phyloP scores from a whole-genome alignment of 352 stramenopile species.

The Globisporangium camurandrum region DNA sequence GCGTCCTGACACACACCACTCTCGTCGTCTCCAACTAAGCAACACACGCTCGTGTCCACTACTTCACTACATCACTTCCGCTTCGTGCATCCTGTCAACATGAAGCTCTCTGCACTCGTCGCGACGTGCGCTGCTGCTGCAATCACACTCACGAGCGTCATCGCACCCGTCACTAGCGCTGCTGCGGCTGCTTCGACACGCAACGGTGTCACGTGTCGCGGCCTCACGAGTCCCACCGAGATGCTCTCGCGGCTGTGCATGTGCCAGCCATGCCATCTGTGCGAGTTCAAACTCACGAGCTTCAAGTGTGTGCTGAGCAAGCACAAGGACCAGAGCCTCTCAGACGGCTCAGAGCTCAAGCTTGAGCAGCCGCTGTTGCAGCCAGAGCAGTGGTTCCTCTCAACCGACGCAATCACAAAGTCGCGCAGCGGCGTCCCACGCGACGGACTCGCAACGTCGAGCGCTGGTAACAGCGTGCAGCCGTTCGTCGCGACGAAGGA shows the following conservation, averaged over 20 bases:
- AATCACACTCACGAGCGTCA: background rate
- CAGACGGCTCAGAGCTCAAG: conserved; percentile 15
- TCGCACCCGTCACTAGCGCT: background rate
- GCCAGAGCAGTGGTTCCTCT: conserved; percentile 67
- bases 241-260: conserved; percentile 22
- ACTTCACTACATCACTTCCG: no score
- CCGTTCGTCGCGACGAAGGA: conserved; percentile 28
- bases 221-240: conserved; percentile 6
- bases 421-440: conserved; percentile 35
- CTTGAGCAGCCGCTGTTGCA: conserved; percentile 30
- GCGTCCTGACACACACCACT: no score
- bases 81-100: no score
- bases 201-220: conserved; percentile 9
- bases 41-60: no score
- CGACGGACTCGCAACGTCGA: conserved; percentile 29
- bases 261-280: conserved; percentile 30
- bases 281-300: conserved; percentile 17
- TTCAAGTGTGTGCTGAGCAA: conserved; percentile 18
- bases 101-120: no score
- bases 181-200: background rate
- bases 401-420: conserved; percentile 36
- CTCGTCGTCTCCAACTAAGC: background rate
- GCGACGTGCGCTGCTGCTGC: no score
- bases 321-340: conserved; percentile 10
- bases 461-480: conserved; percentile 37